A percentile compares a stretch with the other conserved stretches of the same genome.
Conservation (phyloP, 225 moss, liverwort and hornwort genomes). For the Pleurozium schreberi region DNA sequence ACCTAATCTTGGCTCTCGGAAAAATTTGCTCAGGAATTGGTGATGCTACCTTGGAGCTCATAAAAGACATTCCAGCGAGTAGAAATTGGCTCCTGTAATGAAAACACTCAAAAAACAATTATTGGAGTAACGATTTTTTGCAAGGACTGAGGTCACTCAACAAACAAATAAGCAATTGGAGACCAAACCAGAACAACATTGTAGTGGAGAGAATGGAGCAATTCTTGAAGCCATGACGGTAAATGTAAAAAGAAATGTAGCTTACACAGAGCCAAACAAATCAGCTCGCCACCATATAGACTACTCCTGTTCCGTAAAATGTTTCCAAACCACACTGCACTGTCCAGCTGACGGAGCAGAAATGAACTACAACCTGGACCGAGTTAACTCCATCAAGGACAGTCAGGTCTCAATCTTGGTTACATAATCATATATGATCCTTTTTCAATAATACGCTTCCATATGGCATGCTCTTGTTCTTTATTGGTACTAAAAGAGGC, state of each 20-base stretch:
- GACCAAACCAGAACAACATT: not conserved
- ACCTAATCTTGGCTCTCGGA: not conserved
- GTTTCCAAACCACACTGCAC: not conserved
- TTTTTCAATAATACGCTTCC: too few relatives aligned
- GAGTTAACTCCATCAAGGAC: not conserved
- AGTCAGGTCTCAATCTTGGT: not conserved
- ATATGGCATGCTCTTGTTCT: not conserved
- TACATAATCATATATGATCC: not conserved
- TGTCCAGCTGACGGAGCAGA: not conserved
- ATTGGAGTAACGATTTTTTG: not conserved
- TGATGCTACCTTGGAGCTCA: too few relatives aligned
- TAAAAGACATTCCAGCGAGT: not conserved
- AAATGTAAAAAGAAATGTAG: not conserved
- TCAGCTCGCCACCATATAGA: too few relatives aligned
- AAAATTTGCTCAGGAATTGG: not conserved
- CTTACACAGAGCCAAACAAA: not conserved
- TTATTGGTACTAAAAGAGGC: not conserved
- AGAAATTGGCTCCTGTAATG: not conserved
- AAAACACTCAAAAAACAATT: not conserved
- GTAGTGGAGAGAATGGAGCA: not conserved
- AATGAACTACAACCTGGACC: not conserved
- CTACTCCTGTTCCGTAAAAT: not conserved
- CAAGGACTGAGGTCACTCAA: not conserved
- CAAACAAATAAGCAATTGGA: not conserved
- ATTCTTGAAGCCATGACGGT: not conserved